A percentile compares a stretch with the other conserved stretches of the same genome.
Conservation (phyloP, 176 grass and related monocot species). For the Phoenix roebelenii region DNA sequence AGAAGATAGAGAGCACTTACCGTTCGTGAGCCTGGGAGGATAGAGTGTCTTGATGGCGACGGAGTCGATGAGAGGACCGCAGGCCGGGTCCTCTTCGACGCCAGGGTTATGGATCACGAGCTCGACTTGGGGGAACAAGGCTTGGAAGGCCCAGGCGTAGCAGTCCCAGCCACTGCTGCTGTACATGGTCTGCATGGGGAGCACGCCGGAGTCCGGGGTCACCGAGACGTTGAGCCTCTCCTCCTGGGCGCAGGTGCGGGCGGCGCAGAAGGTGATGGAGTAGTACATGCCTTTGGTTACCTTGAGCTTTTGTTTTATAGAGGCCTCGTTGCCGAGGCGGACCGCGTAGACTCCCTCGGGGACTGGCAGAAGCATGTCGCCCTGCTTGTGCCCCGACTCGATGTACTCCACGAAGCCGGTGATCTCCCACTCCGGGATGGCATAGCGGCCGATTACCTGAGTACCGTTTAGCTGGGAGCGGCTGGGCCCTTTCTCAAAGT, state of each 20-base stretch:
- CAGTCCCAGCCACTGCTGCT: constrained; percentile 91
- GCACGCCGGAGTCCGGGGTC: constrained; percentile 57
- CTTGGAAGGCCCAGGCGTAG: constrained; percentile 80
- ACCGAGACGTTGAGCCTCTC: constrained; percentile 79
- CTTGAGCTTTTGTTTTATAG: constrained; percentile 51
- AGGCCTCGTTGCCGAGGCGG: constrained; percentile 83
- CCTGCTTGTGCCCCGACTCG: constrained; percentile 87
- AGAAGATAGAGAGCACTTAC: background rate
- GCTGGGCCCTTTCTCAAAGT: constrained; percentile 67
- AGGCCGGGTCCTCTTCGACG: constrained; percentile 79
- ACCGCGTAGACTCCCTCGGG: constrained; percentile 79
- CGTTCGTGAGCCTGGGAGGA: constrained; percentile 34
- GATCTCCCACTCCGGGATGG: constrained; percentile 57
- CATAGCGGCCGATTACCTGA: constrained; percentile 35
- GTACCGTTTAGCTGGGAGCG: constrained; percentile 59
- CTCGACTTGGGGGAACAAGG: constrained; percentile 32
- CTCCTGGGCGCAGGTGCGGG: constrained; percentile 80
- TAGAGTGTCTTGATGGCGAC: constrained; percentile 52
- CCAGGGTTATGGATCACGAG: constrained; percentile 83
- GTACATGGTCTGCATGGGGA: constrained; percentile 90
- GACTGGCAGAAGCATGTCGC: constrained; percentile 87
- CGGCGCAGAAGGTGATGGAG: constrained; percentile 82
- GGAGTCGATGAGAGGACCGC: constrained; percentile 79
- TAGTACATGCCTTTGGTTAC: constrained; percentile 51
- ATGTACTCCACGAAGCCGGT: constrained; percentile 87